Base-by-base conservation (phyloP, 1,284 basidiomycete species). In the Mycena citricolor region DNA sequence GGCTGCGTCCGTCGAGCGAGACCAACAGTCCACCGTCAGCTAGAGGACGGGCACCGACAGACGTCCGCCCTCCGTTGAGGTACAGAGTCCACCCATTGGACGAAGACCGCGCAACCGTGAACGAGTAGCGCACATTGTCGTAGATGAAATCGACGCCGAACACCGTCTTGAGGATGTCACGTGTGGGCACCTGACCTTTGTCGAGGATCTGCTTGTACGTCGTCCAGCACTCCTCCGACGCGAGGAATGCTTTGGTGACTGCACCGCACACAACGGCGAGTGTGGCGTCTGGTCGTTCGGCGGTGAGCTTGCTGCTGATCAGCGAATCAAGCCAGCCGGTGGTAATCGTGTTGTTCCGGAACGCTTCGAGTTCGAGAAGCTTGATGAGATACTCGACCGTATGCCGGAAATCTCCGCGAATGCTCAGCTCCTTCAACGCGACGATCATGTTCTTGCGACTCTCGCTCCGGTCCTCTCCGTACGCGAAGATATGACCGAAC, bases 361-460 rank as follows among this genome's bases (percentile, higher is more conserved):
- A 99, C 20, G 94, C 91, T 56, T 95, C 90, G 48, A 97, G 84
- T 69, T 99, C 94, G 54, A 99, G 80, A 30, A 99, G 80, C 69
- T 94, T 97, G 81, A 97, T 97, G 55, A 97, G 83, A 66, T 98
- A 98, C 69, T 99, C 97, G 60, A 99, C 95, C 0, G 97, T 99
- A 17, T 94, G 98, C 51, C 97, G 76, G 77, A 99, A 99, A 66
- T 99, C 97, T 51, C 97, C 97, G 58, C 97, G 93, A 63, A 99
- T 99, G 63, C 90, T 94, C 51, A 99, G 74, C 68, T 99, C 97
- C 74, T 99, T 99, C 59, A 99, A 75, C 13, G 97, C 95, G 59
- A 99, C 90, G 54, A 99, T 94, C 95, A 99, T 99, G 65, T 98
- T 97, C 78, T 99, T 99, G 59, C 97, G 73, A 59, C 90, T 90